Evolutionary conservation across 352 stramenopile species (phyloP).

Genomic region (Thraustochytrium striatum): DNA sequence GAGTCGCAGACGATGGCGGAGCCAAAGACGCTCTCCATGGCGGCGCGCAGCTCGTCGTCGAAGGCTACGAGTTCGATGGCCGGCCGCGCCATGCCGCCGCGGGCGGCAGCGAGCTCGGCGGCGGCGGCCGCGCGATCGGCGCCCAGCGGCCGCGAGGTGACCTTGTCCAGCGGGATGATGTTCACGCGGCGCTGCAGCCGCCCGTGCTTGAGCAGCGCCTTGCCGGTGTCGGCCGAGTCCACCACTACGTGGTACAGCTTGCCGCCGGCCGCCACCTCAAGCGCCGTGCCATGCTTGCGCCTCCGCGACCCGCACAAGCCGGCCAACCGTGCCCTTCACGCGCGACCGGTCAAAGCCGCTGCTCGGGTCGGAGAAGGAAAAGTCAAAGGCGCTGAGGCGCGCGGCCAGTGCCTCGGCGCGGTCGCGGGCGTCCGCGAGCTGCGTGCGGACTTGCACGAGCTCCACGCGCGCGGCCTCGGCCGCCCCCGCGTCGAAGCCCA

Average conservation of each 20-base stretch:
- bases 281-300: conserved; percentile 82
- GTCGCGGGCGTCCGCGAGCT: conserved; percentile 68
- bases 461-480: conserved; percentile 64
- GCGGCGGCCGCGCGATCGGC: conserved; percentile 71
- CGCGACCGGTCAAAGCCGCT: conserved; percentile 87
- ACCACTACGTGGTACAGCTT: conserved; percentile 98
- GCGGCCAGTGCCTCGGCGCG: conserved; percentile 85
- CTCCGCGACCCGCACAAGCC: conserved; percentile 89
- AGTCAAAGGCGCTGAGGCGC: conserved; percentile 89
- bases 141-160: conserved; percentile 59
- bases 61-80: conserved; percentile 95
- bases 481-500: conserved; percentile 62
- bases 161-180: conserved; percentile 92
- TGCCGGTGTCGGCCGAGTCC: conserved; percentile 95
- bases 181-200: conserved; percentile 92
- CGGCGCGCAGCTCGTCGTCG: conserved; percentile 83
- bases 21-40: conserved; percentile 98
- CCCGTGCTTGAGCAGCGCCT: conserved; percentile 94
- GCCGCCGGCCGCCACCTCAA: conserved; percentile 95
- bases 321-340: conserved; percentile 95
- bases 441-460: conserved; percentile 63
- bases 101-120: conserved; percentile 71
- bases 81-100: conserved; percentile 80
- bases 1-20: conserved; percentile 91
- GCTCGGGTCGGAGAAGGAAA: conserved; percentile 91